These are phyloP conservation scores for Populus simonii DNA, from an alignment of 345 rosid genomes.

Conservation along the genomic window DNA sequence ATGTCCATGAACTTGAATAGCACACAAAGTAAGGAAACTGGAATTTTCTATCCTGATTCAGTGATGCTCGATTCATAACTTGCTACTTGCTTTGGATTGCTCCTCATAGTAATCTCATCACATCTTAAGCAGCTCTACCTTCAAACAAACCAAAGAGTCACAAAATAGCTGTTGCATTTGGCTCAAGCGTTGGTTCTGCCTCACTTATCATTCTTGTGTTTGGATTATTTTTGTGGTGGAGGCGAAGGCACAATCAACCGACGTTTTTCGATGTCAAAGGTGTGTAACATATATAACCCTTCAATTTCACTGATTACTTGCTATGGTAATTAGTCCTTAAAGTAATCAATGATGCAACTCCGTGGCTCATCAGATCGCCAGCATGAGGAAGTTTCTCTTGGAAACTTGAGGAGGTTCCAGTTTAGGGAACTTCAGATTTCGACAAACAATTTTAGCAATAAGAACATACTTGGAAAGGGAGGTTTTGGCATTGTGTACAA, in stretches of 20 bases:
- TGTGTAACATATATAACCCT: slow-evolving; percentile 18
- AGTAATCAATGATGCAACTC: neutral
- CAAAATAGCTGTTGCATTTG: slow-evolving; percentile 72
- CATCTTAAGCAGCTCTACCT: slow-evolving; percentile 37
- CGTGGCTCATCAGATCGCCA: slow-evolving; percentile 41
- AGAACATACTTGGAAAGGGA: slow-evolving; percentile 86
- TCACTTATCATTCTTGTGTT: slow-evolving; percentile 61
- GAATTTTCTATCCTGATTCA: neutral
- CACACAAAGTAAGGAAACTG: slow-evolving; percentile 52
- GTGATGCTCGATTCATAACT: neutral
- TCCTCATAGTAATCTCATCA: slow-evolving; percentile 16
- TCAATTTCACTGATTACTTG: neutral
- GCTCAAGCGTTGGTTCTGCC: slow-evolving; percentile 58
- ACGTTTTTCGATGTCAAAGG: slow-evolving; percentile 83
- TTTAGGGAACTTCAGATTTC: slow-evolving; percentile 85
- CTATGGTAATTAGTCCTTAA: neutral
- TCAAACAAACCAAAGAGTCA: slow-evolving; percentile 50
- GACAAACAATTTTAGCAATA: slow-evolving; percentile 83
- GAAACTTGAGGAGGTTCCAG: slow-evolving; percentile 84
- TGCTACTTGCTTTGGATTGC: neutral
- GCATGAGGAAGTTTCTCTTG: slow-evolving; percentile 77
- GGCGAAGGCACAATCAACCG: slow-evolving; percentile 63
- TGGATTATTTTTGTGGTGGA: slow-evolving; percentile 79
- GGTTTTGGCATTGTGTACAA: slow-evolving; percentile 92
- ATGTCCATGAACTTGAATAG: slow-evolving; percentile 93